phyloP scores from a whole-genome alignment of 768 basidiomycete genomes.

The Paxillus involutus region DNA sequence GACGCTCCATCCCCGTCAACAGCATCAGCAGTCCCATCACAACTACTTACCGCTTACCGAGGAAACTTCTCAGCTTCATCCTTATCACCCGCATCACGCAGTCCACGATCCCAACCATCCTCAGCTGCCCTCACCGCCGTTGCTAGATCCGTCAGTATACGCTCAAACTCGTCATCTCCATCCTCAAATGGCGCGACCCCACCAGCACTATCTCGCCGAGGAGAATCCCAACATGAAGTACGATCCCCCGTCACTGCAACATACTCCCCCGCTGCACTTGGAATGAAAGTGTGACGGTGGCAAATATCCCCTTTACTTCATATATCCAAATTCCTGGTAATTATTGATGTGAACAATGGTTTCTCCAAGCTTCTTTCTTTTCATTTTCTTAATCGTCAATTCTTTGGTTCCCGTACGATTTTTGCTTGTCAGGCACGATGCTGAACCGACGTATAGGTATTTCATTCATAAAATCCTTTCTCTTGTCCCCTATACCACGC shows the following conservation, averaged over 20 bases:
- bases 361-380: not conserved
- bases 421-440: conserved; percentile 5
- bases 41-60: conserved; percentile 25
- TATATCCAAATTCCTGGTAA: conserved; percentile 30
- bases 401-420: not conserved
- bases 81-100: conserved; percentile 36
- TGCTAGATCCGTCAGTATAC: conserved; percentile 32
- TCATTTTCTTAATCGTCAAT: not conserved
- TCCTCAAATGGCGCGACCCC: conserved; percentile 33
- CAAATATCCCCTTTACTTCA: conserved; percentile 10
- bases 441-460: conserved; percentile 11
- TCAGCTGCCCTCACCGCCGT: conserved; percentile 30
- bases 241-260: conserved; percentile 42
- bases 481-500: conserved; percentile 21
- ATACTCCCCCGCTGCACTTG: conserved; percentile 47
- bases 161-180: conserved; percentile 31
- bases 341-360: conserved; percentile 26
- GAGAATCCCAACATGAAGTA: conserved; percentile 40
- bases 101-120: conserved; percentile 30
- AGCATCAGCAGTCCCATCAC: conserved; percentile 27
- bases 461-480: conserved; percentile 8
- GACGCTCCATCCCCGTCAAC: conserved; percentile 30
- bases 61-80: conserved; percentile 32
- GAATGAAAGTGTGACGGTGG: conserved; percentile 43
- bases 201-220: conserved; percentile 36